Evolutionary conservation across 2,329 filamentous ascomycete genomes (phyloP).

Genomic region (Cytospora piceae): DNA sequence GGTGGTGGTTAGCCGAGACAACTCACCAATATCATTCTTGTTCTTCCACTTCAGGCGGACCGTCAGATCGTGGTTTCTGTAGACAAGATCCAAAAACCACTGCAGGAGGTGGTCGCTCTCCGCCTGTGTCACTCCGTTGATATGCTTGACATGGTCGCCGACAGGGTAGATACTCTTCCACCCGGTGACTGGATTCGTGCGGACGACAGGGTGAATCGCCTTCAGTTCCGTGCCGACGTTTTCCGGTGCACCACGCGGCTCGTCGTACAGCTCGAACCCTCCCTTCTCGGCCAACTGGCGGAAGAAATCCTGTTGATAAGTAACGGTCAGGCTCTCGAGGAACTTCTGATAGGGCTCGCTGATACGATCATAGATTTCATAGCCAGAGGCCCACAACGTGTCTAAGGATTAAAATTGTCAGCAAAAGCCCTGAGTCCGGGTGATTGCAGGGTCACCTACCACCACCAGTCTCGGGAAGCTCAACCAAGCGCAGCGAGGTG

Average conservation of each 20-base stretch:
- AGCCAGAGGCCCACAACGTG: slow-evolving; percentile 49
- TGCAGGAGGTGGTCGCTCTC: slow-evolving; percentile 48
- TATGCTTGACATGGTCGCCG: slow-evolving; percentile 46
- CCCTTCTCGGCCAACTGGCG: slow-evolving; percentile 44
- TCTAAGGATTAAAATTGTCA: slow-evolving; percentile 37
- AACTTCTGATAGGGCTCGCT: slow-evolving; percentile 52
- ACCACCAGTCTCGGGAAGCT: slow-evolving; percentile 46
- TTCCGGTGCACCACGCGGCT: slow-evolving; percentile 54
- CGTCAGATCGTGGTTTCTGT: slow-evolving; percentile 54
- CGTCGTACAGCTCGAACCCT: slow-evolving; percentile 49
- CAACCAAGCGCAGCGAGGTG: slow-evolving; percentile 55
- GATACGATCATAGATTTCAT: slow-evolving; percentile 54
- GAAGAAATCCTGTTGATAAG: slow-evolving; percentile 49
- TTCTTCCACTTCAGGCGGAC: slow-evolving; percentile 52
- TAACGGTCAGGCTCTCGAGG: slow-evolving; percentile 49
- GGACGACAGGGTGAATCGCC: slow-evolving; percentile 58
- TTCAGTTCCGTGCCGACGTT: slow-evolving; percentile 56
- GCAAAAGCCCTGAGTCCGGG: not conserved
- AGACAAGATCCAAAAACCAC: slow-evolving; percentile 47
- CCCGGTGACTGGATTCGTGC: slow-evolving; percentile 66
- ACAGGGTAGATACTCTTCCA: slow-evolving; percentile 60
- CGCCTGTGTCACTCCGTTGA: slow-evolving; percentile 48
- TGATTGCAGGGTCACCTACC: slow-evolving; percentile 34
- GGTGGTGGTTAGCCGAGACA: slow-evolving; percentile 9
- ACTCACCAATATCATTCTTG: slow-evolving; percentile 46